Conservation (phyloP, 2,329 filamentous ascomycete genomes). For the Hysterium pulicare region DNA sequence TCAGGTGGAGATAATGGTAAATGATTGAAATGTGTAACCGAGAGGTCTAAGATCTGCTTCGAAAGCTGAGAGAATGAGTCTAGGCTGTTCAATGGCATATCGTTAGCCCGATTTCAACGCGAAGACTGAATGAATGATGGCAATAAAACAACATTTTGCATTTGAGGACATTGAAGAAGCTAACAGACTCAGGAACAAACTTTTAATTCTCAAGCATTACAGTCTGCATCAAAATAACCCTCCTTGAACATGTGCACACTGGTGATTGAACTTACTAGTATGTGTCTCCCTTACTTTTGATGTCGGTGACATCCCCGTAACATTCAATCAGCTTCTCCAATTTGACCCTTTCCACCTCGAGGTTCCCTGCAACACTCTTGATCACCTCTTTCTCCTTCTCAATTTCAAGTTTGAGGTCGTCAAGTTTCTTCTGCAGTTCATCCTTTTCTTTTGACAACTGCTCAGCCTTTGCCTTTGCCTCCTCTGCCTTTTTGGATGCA, state of each 20-base stretch:
- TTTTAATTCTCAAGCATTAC: slow-evolving; percentile 7
- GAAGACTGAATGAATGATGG: background rate
- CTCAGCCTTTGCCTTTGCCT: slow-evolving; percentile 27
- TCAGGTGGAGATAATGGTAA: slow-evolving; percentile 50
- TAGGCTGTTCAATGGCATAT: slow-evolving; percentile 34
- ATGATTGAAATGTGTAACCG: slow-evolving; percentile 51
- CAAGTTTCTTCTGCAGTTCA: slow-evolving; percentile 30
- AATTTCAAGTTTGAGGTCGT: slow-evolving; percentile 29
- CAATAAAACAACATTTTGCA: background rate
- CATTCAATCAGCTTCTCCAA: slow-evolving; percentile 43
- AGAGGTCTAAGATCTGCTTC: slow-evolving; percentile 50
- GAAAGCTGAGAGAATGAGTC: slow-evolving; percentile 52
- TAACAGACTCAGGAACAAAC: too few relatives aligned
- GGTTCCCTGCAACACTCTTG: slow-evolving; percentile 36
- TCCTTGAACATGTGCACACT: slow-evolving; percentile 1
- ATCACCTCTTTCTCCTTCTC: slow-evolving; percentile 37
- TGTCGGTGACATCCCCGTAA: slow-evolving; percentile 41
- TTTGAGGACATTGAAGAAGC: background rate
- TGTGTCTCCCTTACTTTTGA: slow-evolving; percentile 43
- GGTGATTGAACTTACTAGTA: slow-evolving; percentile 42
- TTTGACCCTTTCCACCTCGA: slow-evolving; percentile 41
- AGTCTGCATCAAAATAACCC: slow-evolving; percentile 9
- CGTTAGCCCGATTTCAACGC: slow-evolving; percentile 4
- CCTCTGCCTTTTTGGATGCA: slow-evolving; percentile 31
- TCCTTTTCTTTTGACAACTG: slow-evolving; percentile 33